Evolutionary conservation across 106 monocot species (phyloP).

Genomic region (Dactylorhiza incarnata): DNA sequence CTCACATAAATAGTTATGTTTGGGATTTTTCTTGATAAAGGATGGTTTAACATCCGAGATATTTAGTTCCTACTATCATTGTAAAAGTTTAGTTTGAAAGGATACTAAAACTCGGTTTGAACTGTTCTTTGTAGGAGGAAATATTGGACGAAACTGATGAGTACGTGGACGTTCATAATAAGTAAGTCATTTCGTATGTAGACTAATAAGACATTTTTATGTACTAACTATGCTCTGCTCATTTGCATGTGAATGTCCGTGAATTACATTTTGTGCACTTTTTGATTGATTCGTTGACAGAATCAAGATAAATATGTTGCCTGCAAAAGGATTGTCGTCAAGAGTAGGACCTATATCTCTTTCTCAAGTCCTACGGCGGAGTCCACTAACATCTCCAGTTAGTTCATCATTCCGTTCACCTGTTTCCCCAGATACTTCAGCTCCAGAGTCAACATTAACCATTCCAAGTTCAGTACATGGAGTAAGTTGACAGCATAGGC

Average conservation of each 20-base stretch:
- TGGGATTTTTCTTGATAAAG: background rate
- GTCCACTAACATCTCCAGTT: slow-evolving; percentile 32
- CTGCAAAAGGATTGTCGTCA: slow-evolving; percentile 17
- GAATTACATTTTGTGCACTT: background rate
- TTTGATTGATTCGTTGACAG: slow-evolving; percentile 15
- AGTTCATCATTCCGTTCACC: slow-evolving; percentile 17
- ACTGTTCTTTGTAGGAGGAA: slow-evolving; percentile 30
- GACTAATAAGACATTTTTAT: background rate
- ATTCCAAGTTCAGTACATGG: slow-evolving; percentile 9
- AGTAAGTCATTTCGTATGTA: slow-evolving; percentile 21
- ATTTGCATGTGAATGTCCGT: background rate
- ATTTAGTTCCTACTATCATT: background rate
- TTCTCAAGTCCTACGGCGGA: slow-evolving; percentile 19
- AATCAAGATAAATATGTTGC: slow-evolving; percentile 46
- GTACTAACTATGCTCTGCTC: background rate
- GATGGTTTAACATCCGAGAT: background rate
- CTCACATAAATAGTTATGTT: background rate
- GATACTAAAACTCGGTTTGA: background rate
- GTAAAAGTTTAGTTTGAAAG: too few species aligned
- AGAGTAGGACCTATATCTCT: slow-evolving; percentile 15
- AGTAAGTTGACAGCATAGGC: background rate
- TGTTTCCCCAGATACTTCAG: slow-evolving; percentile 11
- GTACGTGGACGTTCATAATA: slow-evolving; percentile 48
- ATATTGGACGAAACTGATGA: slow-evolving; percentile 55
- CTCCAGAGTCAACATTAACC: slow-evolving; percentile 10